phyloP scores from a whole-genome alignment of 2,329 filamentous ascomycete species.

The Colletotrichum incanum region DNA sequence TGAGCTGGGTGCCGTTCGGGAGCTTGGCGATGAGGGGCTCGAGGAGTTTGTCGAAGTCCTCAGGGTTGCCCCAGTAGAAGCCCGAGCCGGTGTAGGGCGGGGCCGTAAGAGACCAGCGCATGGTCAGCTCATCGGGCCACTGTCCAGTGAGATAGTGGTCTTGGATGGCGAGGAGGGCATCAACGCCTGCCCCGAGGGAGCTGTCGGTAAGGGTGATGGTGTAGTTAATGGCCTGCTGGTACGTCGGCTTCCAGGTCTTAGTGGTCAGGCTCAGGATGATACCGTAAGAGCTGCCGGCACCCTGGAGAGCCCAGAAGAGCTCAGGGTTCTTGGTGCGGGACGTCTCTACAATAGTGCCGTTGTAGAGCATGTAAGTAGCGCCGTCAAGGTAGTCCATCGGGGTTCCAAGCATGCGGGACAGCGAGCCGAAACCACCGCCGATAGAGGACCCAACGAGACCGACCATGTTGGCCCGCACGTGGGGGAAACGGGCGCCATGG shows the following conservation, averaged over 20 bases:
- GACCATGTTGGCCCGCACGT: slow-evolving; percentile 42
- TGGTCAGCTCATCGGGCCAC: slow-evolving; percentile 41
- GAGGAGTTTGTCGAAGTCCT: slow-evolving; percentile 40
- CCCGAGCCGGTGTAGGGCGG: slow-evolving; percentile 36
- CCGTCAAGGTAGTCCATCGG: slow-evolving; percentile 41
- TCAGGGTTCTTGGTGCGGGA: slow-evolving; percentile 41
- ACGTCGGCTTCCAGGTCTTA: slow-evolving; percentile 37
- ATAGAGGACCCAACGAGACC: slow-evolving; percentile 39
- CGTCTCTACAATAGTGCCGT: slow-evolving; percentile 41
- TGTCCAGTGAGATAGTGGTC: slow-evolving; percentile 34
- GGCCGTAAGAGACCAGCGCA: slow-evolving; percentile 41
- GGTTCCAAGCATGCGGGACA: slow-evolving; percentile 41
- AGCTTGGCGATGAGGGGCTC: slow-evolving; percentile 37
- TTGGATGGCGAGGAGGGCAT: slow-evolving; percentile 41
- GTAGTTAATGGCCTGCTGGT: slow-evolving; percentile 36
- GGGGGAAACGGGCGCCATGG: slow-evolving; percentile 41
- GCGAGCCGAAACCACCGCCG: slow-evolving; percentile 42
- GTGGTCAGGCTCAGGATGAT: slow-evolving; percentile 40
- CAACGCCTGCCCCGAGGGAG: slow-evolving; percentile 23
- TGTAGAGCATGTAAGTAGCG: slow-evolving; percentile 44
- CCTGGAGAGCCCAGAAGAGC: slow-evolving; percentile 44
- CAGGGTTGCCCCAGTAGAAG: slow-evolving; percentile 43
- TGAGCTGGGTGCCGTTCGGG: slow-evolving; percentile 30
- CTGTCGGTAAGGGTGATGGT: slow-evolving; percentile 38
- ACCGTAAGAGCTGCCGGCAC: slow-evolving; percentile 41